These are phyloP conservation scores for Dentipellis fragilis DNA, from an alignment of 768 basidiomycete species.

Conservation along the genomic window DNA sequence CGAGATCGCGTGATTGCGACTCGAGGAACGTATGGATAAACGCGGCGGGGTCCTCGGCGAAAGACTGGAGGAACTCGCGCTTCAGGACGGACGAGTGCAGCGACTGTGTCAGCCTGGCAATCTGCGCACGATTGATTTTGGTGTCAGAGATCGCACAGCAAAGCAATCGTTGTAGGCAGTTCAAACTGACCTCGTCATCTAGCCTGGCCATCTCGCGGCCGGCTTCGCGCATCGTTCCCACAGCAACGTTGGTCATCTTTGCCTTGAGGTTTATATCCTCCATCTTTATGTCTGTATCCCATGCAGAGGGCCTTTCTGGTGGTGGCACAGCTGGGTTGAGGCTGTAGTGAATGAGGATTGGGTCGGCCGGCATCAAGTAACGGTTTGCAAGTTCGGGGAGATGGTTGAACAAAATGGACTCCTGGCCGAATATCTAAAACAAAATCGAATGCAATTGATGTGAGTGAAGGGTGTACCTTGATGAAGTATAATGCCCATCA, in stretches of 20 bases:
- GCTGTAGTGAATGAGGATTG: slow-evolving; percentile 70
- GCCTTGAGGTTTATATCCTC: slow-evolving; percentile 70
- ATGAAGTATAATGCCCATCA: neutral
- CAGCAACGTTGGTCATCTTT: slow-evolving; percentile 59
- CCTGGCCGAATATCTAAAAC: slow-evolving; percentile 57
- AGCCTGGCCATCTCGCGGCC: slow-evolving; percentile 55
- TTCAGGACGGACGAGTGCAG: slow-evolving; percentile 83
- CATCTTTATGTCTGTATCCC: slow-evolving; percentile 82
- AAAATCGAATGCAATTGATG: neutral
- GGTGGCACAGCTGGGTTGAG: slow-evolving; percentile 53
- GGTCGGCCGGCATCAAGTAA: slow-evolving; percentile 66
- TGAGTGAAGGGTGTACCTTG: too few relatives aligned
- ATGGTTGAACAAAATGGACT: slow-evolving; percentile 64
- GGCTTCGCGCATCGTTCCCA: slow-evolving; percentile 63
- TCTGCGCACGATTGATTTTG: slow-evolving; percentile 30
- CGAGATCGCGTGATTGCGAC: slow-evolving; percentile 86
- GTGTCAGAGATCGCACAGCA: neutral
- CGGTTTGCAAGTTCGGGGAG: slow-evolving; percentile 82
- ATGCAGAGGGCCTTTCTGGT: slow-evolving; percentile 55
- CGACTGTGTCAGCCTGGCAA: slow-evolving; percentile 75
- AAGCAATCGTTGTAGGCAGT: neutral
- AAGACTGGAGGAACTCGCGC: slow-evolving; percentile 74
- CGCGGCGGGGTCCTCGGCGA: slow-evolving; percentile 65
- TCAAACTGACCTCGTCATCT: slow-evolving; percentile 72
- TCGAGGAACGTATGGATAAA: slow-evolving; percentile 89